A percentile compares a stretch with the other conserved stretches of the same genome.
These are phyloP conservation scores for Penicillium canariense DNA, from an alignment of 495 filamentous ascomycete species.

Conservation along the genomic window DNA sequence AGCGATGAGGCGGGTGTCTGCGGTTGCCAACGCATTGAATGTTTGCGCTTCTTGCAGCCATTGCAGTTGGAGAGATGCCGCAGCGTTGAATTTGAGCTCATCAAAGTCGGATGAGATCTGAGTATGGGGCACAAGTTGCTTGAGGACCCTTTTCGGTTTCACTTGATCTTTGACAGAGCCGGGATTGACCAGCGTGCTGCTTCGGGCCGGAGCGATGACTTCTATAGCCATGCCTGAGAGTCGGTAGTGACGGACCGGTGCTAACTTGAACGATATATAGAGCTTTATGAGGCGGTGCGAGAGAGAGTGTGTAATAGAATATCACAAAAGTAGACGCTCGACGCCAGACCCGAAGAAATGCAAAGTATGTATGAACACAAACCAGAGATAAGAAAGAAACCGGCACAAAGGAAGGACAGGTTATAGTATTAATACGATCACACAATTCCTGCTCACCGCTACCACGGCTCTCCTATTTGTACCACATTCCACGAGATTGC, in stretches of 20 bases:
- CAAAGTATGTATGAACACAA: not conserved
- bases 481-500: slow-evolving; percentile 23
- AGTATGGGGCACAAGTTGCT: slow-evolving; percentile 28
- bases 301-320: not conserved
- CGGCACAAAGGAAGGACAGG: too few species aligned
- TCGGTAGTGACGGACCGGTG: not conserved
- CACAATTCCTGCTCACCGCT: slow-evolving; percentile 5
- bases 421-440: not conserved
- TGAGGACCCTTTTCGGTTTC: not conserved
- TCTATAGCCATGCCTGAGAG: slow-evolving; percentile 15
- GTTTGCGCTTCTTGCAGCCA: slow-evolving; percentile 4
- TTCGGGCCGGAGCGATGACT: not conserved
- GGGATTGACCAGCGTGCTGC: not conserved
- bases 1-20: slow-evolving; percentile 48
- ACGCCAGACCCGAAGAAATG: not conserved
- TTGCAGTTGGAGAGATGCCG: slow-evolving; percentile 34
- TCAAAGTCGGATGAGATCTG: slow-evolving; percentile 35
- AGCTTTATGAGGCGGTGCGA: not conserved
- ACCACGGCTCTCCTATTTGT: slow-evolving; percentile 9
- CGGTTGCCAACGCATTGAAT: slow-evolving; percentile 9
- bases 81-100: slow-evolving; percentile 35
- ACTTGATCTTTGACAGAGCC: not conserved
- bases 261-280: not conserved
- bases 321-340: not conserved
- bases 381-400: not conserved